These are phyloP conservation scores for Orbilia quercus DNA, from an alignment of 2,329 filamentous ascomycete genomes.

Conservation along the genomic window DNA sequence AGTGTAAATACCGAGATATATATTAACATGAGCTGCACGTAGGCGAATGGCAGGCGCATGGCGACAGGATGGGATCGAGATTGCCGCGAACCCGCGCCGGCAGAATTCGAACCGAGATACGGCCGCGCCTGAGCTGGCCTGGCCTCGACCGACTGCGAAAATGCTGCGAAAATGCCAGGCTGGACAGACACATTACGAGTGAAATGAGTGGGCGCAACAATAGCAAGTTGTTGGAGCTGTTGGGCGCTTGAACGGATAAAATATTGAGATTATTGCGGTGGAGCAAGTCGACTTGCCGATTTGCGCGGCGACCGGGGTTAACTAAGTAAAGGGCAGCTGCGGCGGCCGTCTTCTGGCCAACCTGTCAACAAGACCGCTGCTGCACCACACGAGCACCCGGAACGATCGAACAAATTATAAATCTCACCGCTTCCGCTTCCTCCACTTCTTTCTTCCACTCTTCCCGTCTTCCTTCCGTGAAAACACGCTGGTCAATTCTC, in stretches of 20 bases:
- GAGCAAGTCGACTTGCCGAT: conserved; percentile 25
- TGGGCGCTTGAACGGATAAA: conserved; percentile 24
- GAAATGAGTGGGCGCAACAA: no score
- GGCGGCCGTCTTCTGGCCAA: conserved; percentile 30
- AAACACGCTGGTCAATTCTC: conserved; percentile 42
- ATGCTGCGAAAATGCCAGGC: background rate
- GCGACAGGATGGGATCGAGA: conserved; percentile 7
- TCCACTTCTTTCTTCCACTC: conserved; percentile 17
- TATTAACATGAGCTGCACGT: no score
- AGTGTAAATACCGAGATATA: no score
- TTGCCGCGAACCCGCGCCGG: conserved; percentile 2
- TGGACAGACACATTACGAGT: conserved; percentile 1
- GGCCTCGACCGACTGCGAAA: background rate
- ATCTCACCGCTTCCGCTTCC: conserved; percentile 9
- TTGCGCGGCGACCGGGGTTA: conserved; percentile 18
- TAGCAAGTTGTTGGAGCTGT: background rate
- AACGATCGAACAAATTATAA: conserved; percentile 37
- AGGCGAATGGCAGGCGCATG: background rate
- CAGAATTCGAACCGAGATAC: background rate
- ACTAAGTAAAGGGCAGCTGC: background rate
- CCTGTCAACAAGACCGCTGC: conserved; percentile 41
- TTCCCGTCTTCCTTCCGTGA: conserved; percentile 6
- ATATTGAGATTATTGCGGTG: no score
- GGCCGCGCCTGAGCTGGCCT: background rate
- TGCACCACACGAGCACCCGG: conserved; percentile 36